Evolutionary conservation across 1,284 basidiomycete species (phyloP).

Genomic region (Heterobasidion occidentale): DNA sequence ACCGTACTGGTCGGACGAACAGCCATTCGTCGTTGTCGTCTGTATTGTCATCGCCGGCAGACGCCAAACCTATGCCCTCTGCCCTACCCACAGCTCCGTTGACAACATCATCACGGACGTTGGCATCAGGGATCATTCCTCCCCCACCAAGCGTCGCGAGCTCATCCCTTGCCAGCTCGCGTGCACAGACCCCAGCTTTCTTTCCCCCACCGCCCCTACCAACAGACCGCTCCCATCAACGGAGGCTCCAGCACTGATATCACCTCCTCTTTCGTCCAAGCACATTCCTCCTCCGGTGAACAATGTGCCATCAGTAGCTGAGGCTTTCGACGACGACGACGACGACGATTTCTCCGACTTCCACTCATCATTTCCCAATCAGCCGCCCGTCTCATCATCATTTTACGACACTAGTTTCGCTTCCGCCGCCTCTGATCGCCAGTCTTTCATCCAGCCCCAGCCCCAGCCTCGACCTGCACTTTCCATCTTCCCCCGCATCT

Average conservation of each 20-base stretch:
- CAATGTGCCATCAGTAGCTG: background rate
- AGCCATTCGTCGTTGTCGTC: conserved; percentile 9
- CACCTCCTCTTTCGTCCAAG: background rate
- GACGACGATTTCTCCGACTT: conserved; percentile 23
- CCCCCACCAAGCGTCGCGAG: background rate
- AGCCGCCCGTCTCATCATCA: background rate
- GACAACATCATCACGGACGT: background rate
- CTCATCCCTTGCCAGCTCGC: background rate
- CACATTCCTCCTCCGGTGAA: background rate
- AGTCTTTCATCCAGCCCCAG: background rate
- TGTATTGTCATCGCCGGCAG: conserved; percentile 8
- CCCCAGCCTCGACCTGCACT: background rate
- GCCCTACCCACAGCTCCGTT: background rate
- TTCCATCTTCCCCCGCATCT: conserved; percentile 3
- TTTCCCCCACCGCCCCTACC: background rate
- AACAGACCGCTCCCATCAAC: background rate
- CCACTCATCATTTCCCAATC: conserved; percentile 12
- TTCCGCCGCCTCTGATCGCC: conserved; percentile 2
- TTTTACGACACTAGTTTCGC: conserved; percentile 5
- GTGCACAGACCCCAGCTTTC: background rate
- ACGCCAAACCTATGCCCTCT: background rate
- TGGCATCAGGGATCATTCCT: background rate
- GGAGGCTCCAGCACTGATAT: background rate
- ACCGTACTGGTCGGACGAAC: background rate
- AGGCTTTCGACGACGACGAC: background rate